Base-by-base conservation (phyloP, 495 filamentous ascomycete genomes). In the Zalerion maritima region DNA sequence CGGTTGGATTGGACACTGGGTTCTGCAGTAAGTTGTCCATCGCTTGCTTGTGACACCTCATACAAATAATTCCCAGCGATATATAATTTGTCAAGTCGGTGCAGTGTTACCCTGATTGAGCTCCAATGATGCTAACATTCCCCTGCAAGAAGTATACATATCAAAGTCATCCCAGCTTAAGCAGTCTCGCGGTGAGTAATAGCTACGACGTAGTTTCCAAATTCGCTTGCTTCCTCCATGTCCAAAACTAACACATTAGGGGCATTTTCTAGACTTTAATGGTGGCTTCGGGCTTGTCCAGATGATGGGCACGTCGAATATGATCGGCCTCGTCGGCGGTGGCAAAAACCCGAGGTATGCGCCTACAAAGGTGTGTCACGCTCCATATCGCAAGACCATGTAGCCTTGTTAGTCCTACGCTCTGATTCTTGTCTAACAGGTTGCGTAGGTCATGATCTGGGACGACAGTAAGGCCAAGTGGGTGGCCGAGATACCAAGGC, bases 271-370 rank as follows among this genome's bases (percentile, higher is more conserved):
- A 91, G 86, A 84, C 40, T 79, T 92, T 58, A 80, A 81, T 47
- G 81, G 76, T 16, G 85, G 86, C 11, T 72, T 96, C 23, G 82
- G 79, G 12, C 53, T 80, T 19, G 85, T 73, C 9, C 75, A 81
- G 49, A 91, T 93, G 82, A 75, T 94, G 32, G 81, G 81, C 31
- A 75, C 78, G 40, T 76, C 79, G 28, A 89, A 86, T 53, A 92
- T 79, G 47, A 60, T 96, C 14, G 89, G 81, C 13, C 71, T 94
- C 16, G 82, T 94, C 16, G 85, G 87, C 31, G 89, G 89, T 32
- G 87, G 89, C 21, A 77, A 67, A 40, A 71, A 76, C 35, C 84
- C 86, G 24, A 87, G 87, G 40, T 89, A 82, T 42, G 75, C 83
- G 0, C 71, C 74, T 38, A 91, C 91, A 57, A 93, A 92, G 57